Conservation (phyloP, 2,329 filamentous ascomycete species). For the Metarhizium album region DNA sequence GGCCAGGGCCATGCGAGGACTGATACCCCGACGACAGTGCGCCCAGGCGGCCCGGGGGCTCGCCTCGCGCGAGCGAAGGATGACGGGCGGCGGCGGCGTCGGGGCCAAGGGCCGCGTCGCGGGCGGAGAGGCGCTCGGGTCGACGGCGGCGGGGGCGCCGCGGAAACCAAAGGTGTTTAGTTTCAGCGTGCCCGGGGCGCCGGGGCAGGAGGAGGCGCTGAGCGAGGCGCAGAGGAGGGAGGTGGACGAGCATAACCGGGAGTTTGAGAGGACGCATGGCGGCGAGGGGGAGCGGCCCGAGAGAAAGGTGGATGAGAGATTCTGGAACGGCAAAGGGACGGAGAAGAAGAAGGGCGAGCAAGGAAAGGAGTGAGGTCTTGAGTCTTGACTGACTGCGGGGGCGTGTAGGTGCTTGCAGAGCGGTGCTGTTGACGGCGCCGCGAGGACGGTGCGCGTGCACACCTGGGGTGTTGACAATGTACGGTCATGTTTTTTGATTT, state of each 20-base stretch:
- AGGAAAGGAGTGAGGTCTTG: constrained; percentile 19
- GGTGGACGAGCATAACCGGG: constrained; percentile 46
- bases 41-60: background rate
- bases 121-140: background rate
- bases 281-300: constrained; percentile 26
- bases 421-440: too few species aligned
- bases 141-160: constrained; percentile 14
- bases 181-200: constrained; percentile 28
- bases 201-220: constrained; percentile 19
- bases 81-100: background rate
- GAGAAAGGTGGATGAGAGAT: constrained; percentile 45
- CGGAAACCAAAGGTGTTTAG: constrained; percentile 42
- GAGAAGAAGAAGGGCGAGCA: background rate
- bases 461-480: too few species aligned
- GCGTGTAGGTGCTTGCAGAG: too few species aligned
- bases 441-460: too few species aligned
- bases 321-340: constrained; percentile 28
- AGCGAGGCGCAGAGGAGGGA: constrained; percentile 43
- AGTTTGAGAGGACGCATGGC: constrained; percentile 46
- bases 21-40: background rate
- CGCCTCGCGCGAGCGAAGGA: background rate
- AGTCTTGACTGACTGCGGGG: constrained; percentile 20
- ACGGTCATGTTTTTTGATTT: too few species aligned
- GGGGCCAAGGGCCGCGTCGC: background rate
- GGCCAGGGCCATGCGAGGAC: too few species aligned